Evolutionary conservation across 169 alveolate species (phyloP).

Genomic region (Neospora caninum): DNA sequence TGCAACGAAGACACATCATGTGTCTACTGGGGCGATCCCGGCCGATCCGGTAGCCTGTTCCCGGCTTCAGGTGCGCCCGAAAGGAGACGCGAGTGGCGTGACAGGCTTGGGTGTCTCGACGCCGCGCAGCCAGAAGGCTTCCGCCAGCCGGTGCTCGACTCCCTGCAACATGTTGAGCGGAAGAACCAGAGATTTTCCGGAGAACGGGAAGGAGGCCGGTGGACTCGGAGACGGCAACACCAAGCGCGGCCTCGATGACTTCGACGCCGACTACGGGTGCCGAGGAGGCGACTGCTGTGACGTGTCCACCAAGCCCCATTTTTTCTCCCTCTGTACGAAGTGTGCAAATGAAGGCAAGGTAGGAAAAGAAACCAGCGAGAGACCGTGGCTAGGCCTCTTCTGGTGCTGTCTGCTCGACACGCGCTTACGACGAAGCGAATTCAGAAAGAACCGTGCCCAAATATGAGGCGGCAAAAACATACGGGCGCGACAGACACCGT

Average conservation of each 20-base stretch:
- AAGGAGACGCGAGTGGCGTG: neutral
- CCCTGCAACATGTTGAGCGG: neutral
- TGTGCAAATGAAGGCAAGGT: conserved; percentile 59
- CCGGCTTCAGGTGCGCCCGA: neutral
- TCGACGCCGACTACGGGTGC: conserved; percentile 21
- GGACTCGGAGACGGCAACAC: neutral
- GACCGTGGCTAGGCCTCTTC: too few species aligned
- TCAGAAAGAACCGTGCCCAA: too few species aligned
- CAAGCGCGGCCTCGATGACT: neutral
- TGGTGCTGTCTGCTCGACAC: too few species aligned
- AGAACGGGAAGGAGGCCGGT: neutral
- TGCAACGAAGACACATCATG: neutral
- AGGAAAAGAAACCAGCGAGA: neutral
- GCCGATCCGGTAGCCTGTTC: neutral
- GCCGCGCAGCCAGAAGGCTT: neutral
- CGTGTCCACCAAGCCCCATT: conserved; percentile 45
- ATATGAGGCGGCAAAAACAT: too few species aligned
- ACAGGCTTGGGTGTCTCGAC: too few species aligned
- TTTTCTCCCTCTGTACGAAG: conserved; percentile 66
- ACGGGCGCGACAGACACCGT: too few species aligned
- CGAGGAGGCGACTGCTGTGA: neutral
- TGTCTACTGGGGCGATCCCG: neutral
- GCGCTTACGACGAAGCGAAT: too few species aligned
- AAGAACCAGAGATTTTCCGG: neutral
- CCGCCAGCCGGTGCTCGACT: neutral